Conservation (phyloP, 2,329 filamentous ascomycete genomes). For the Escovopsis sp. region DNA sequence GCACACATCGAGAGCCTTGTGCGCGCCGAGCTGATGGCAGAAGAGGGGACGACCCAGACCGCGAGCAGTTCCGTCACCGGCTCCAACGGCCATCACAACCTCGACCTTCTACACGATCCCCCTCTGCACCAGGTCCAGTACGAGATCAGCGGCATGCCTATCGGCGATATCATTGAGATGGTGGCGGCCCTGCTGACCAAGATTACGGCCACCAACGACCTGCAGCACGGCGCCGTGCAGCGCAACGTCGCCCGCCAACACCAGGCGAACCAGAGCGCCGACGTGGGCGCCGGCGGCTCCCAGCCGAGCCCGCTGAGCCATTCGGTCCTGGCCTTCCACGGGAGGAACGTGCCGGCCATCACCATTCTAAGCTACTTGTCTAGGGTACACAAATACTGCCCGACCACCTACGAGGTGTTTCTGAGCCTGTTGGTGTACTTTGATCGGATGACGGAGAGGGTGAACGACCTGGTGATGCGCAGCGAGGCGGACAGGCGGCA, state of each 20-base stretch:
- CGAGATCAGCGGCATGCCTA: slow-evolving; percentile 95
- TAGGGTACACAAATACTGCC: slow-evolving; percentile 96
- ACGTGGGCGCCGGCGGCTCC: slow-evolving; percentile 32
- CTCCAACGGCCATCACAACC: slow-evolving; percentile 12
- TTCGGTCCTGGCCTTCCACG: slow-evolving; percentile 83
- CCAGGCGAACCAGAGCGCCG: slow-evolving; percentile 32
- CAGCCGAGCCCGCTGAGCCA: slow-evolving; percentile 43
- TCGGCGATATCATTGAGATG: slow-evolving; percentile 97
- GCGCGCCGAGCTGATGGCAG: slow-evolving; percentile 51
- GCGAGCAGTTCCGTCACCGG: background rate
- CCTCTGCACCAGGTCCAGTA: slow-evolving; percentile 50
- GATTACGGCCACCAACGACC: slow-evolving; percentile 91
- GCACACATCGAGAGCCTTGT: slow-evolving; percentile 85
- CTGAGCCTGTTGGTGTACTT: slow-evolving; percentile 92
- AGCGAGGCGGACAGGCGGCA: slow-evolving; percentile 38
- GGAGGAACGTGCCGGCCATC: slow-evolving; percentile 94
- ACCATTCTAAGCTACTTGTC: slow-evolving; percentile 92
- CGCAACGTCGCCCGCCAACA: slow-evolving; percentile 47
- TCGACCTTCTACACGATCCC: slow-evolving; percentile 34
- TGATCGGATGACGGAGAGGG: slow-evolving; percentile 93
- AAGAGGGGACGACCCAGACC: background rate
- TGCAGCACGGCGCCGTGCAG: slow-evolving; percentile 83
- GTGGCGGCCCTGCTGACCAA: slow-evolving; percentile 91
- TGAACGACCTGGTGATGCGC: slow-evolving; percentile 67
- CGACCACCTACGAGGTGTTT: slow-evolving; percentile 96